Percentiles rank a stretch among this genome's conserved stretches.
Evolutionary conservation across 768 basidiomycete genomes (phyloP).

Genomic region (Boletus insuetus): DNA sequence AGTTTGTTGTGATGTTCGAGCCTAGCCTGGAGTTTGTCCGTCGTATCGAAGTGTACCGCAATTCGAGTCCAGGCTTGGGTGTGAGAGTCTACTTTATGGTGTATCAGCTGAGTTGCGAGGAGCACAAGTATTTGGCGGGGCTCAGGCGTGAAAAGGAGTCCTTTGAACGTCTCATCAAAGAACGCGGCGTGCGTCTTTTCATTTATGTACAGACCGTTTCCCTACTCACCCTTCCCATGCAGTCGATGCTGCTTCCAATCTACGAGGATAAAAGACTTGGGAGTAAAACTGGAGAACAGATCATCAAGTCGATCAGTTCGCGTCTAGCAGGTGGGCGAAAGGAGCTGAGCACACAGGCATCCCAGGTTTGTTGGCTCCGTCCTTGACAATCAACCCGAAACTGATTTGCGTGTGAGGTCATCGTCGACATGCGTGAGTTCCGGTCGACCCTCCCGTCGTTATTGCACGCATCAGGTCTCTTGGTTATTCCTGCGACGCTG

Average conservation of each 20-base stretch:
- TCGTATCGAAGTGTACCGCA: slow-evolving; percentile 90
- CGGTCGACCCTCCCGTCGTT: slow-evolving; percentile 88
- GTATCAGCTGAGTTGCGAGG: slow-evolving; percentile 91
- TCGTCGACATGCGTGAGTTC: slow-evolving; percentile 97
- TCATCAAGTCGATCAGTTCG: slow-evolving; percentile 79
- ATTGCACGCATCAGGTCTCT: slow-evolving; percentile 75
- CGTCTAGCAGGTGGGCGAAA: slow-evolving; percentile 85
- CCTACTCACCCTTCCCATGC: not conserved
- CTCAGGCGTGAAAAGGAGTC: slow-evolving; percentile 91
- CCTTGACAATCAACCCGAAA: not conserved
- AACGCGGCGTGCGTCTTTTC: slow-evolving; percentile 71
- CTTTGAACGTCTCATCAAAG: slow-evolving; percentile 89
- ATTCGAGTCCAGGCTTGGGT: slow-evolving; percentile 74
- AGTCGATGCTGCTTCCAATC: slow-evolving; percentile 91
- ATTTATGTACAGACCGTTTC: not conserved
- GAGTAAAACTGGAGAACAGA: slow-evolving; percentile 43
- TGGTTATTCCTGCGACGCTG: slow-evolving; percentile 87
- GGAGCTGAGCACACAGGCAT: slow-evolving; percentile 61
- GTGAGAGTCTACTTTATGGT: slow-evolving; percentile 94
- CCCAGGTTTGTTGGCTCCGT: slow-evolving; percentile 42
- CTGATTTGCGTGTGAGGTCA: slow-evolving; percentile 53
- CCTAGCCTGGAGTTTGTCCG: slow-evolving; percentile 92
- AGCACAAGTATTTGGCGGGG: slow-evolving; percentile 90
- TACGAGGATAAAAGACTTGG: slow-evolving; percentile 54
- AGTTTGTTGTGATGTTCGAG: slow-evolving; percentile 95